phyloP scores from a whole-genome alignment of 139 green algal species.

The Haematococcus lacustris region DNA sequence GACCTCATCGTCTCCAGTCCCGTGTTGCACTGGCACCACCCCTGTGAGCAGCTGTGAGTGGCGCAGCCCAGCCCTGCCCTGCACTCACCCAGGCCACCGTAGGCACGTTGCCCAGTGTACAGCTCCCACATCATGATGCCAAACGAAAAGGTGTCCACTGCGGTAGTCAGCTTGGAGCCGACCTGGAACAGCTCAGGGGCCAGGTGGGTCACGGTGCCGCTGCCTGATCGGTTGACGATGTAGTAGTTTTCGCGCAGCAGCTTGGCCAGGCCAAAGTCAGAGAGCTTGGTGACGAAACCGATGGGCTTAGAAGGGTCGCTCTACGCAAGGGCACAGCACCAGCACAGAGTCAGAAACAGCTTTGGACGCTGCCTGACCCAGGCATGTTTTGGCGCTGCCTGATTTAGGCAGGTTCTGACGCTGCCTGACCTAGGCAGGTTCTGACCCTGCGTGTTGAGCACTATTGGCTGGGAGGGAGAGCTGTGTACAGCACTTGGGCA shows the following conservation, averaged over 20 bases:
- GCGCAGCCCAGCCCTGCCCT: background rate
- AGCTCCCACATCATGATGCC: slow-evolving; percentile 54
- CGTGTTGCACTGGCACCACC: no score
- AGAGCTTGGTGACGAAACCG: slow-evolving; percentile 45
- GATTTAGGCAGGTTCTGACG: no score
- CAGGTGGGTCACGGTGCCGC: slow-evolving; percentile 52
- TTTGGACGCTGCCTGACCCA: no score
- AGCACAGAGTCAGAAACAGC: no score
- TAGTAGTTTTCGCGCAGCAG: slow-evolving; percentile 58
- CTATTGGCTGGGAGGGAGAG: no score
- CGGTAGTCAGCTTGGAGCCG: slow-evolving; percentile 51
- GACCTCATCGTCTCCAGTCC: no score
- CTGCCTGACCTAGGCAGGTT: no score
- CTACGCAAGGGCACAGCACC: no score
- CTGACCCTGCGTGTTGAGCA: no score
- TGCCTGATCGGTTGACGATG: slow-evolving; percentile 50
- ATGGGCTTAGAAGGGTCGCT: slow-evolving; percentile 29
- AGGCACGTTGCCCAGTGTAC: slow-evolving; percentile 53
- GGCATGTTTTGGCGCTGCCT: no score
- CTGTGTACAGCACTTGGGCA: no score
- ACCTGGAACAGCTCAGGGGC: slow-evolving; percentile 58
- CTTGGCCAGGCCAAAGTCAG: slow-evolving; percentile 57
- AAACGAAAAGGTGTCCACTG: slow-evolving; percentile 54
- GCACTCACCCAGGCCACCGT: slow-evolving; percentile 33
- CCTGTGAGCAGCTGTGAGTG: no score